Base-by-base conservation (phyloP, 2,329 filamentous ascomycete species). In the Alternaria triticimaculans region DNA sequence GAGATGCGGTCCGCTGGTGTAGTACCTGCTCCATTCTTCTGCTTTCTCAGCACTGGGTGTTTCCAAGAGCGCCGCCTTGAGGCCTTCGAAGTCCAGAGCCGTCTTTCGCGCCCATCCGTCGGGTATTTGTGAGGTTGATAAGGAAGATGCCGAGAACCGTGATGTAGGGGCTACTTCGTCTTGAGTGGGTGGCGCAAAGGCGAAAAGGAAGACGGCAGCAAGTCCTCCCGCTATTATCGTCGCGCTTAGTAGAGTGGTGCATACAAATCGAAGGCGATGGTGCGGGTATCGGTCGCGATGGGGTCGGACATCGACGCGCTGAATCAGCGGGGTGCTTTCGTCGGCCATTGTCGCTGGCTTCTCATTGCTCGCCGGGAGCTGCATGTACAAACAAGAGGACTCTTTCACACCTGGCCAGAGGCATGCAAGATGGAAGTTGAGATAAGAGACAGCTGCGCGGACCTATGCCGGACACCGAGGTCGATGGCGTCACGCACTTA, bases 301-400 rank as follows among this genome's bases (percentile, higher is more conserved):
- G 83, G 63, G 83, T 82, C 65, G 86, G 78, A 62, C 83, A 84
- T 70, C 85, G 63, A 92, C 87, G 55, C 87, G 89, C 72, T 88
- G 84, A 65, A 93, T 86, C 71, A 93, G 84, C 62, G 91, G 90
- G 55, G 89, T 91, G 60, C 83, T 84, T 82, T 93, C 90, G 77
- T 83, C 78, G 33, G 81, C 73, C 82, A 84, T 84, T 67, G 61
- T 76, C 60, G 55, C 51, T 20, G 43, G 58, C 64, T 78, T 76
- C 54, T 77, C 76, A 73, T 74, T 64, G 64, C 71, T 63, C 50
- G 63, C 58, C 30, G 44, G 50, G 62, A 66, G 62, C 62, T 60
- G 41, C 66, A 72, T 76, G 18, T 45, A 51, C 43, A 21, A 33
- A 56, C 12, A 57, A 12, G 30, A 25, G 12, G 43, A 30, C 12